A percentile compares a stretch with the other conserved stretches of the same genome.
Conservation (phyloP, 805 yeast genomes). For the Starmerella gropengiesseri region DNA sequence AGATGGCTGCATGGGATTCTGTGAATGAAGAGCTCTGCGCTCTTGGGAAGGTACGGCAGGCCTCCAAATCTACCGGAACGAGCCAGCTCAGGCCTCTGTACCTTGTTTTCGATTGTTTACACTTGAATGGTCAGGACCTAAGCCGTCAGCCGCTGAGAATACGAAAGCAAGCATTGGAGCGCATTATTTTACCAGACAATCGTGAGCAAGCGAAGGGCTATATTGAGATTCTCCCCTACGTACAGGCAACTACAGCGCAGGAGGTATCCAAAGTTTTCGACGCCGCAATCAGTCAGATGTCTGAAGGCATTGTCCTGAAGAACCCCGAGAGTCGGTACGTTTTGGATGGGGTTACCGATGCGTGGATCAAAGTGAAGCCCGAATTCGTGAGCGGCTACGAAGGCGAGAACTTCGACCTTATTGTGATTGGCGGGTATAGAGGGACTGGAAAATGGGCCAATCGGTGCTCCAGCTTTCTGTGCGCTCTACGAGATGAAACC, state of each 20-base stretch:
- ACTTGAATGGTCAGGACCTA: slow-evolving; percentile 55
- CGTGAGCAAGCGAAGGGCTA: slow-evolving; percentile 10
- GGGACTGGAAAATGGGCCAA: slow-evolving; percentile 45
- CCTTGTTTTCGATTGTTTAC: slow-evolving; percentile 62
- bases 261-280: slow-evolving; percentile 50
- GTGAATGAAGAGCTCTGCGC: slow-evolving; percentile 45
- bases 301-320: slow-evolving; percentile 80
- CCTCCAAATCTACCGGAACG: not conserved
- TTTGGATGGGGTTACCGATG: slow-evolving; percentile 47
- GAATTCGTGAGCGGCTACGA: slow-evolving; percentile 68
- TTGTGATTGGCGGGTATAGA: slow-evolving; percentile 66
- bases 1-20: slow-evolving; percentile 81
- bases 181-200: slow-evolving; percentile 34
- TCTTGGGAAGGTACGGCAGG: slow-evolving; percentile 63
- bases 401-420: slow-evolving; percentile 75
- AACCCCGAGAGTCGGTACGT: slow-evolving; percentile 46
- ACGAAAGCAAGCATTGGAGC: slow-evolving; percentile 43
- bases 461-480: slow-evolving; percentile 44
- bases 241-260: slow-evolving; percentile 34
- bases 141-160: slow-evolving; percentile 43
- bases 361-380: slow-evolving; percentile 89
- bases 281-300: slow-evolving; percentile 45
- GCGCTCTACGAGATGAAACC: slow-evolving; percentile 50
- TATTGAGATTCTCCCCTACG: slow-evolving; percentile 28
- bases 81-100: slow-evolving; percentile 25